phyloP scores from a whole-genome alignment of 1,284 basidiomycete genomes.

The Uromyces viciae-fabae region DNA sequence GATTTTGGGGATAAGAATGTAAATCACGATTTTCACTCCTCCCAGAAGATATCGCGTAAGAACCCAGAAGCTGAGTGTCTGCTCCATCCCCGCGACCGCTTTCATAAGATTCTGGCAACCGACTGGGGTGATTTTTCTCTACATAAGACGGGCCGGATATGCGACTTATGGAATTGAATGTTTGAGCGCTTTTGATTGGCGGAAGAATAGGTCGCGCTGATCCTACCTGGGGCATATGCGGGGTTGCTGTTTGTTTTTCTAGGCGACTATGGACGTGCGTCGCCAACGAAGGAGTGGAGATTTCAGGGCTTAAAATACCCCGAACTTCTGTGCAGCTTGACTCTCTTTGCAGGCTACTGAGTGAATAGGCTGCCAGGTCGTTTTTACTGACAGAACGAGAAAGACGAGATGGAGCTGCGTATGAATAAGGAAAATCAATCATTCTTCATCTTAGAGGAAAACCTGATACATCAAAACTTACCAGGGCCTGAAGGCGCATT shows the following conservation, averaged over 20 bases:
- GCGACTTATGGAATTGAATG: neutral
- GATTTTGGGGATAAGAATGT: neutral
- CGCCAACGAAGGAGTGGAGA: neutral
- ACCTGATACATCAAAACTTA: neutral
- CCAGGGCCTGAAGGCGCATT: slow-evolving; percentile 16
- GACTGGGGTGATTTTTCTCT: neutral
- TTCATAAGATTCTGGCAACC: neutral
- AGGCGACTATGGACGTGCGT: slow-evolving; percentile 10
- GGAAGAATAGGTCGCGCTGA: slow-evolving; percentile 25
- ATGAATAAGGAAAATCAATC: slow-evolving; percentile 10
- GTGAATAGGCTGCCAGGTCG: slow-evolving; percentile 35
- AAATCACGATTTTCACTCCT: neutral
- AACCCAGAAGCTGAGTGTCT: neutral
- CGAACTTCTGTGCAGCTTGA: neutral
- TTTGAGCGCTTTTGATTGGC: slow-evolving; percentile 13
- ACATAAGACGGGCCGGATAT: neutral
- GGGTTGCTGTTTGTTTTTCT: slow-evolving; percentile 7
- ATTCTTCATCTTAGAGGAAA: neutral
- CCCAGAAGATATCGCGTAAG: neutral
- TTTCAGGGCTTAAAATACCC: slow-evolving; percentile 12
- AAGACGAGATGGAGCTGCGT: neutral
- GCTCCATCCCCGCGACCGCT: neutral
- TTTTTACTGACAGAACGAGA: slow-evolving; percentile 31
- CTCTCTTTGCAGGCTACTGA: slow-evolving; percentile 23
- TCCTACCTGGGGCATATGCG: neutral